phyloP scores from a whole-genome alignment of 1,284 basidiomycete genomes.

The Heterobasidion annosum region DNA sequence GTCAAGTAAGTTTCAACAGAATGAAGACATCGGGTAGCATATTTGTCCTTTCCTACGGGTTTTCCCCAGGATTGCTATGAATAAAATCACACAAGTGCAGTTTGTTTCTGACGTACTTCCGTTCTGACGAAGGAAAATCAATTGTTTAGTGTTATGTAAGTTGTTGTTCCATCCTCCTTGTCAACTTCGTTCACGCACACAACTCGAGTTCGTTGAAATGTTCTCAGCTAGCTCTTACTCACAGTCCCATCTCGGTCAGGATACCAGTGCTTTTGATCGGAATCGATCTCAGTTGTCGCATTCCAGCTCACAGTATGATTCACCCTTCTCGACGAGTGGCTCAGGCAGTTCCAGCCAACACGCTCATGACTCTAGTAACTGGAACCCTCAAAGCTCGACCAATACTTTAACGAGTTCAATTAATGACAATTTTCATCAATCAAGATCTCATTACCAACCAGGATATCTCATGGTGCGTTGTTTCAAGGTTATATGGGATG shows the following conservation, averaged over 20 bases:
- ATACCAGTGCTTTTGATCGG: slow-evolving; percentile 1
- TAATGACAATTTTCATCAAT: slow-evolving; percentile 52
- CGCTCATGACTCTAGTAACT: slow-evolving; percentile 3
- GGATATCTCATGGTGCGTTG: slow-evolving; percentile 62
- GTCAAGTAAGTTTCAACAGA: too few relatives aligned
- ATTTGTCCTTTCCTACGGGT: too few relatives aligned
- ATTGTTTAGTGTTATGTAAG: too few relatives aligned
- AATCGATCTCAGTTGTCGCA: slow-evolving; percentile 15
- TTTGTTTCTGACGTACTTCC: too few relatives aligned
- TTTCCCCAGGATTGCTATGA: too few relatives aligned
- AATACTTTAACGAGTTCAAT: slow-evolving; percentile 8
- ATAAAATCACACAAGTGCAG: too few relatives aligned
- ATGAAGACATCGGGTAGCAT: too few relatives aligned
- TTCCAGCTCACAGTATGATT: slow-evolving; percentile 15
- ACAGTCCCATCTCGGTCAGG: not conserved
- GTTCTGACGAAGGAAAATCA: too few relatives aligned
- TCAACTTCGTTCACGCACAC: too few relatives aligned
- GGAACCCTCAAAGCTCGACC: slow-evolving; percentile 6
- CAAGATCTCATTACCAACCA: slow-evolving; percentile 64
- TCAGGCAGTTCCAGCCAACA: slow-evolving; percentile 14
- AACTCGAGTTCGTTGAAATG: too few relatives aligned
- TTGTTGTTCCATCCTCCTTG: too few relatives aligned
- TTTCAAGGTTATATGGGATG: not conserved
- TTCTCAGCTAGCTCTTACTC: not conserved
- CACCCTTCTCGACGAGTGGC: slow-evolving; percentile 18